phyloP scores from a whole-genome alignment of 164 flowering plant genomes.

The Brasenia schreberi region DNA sequence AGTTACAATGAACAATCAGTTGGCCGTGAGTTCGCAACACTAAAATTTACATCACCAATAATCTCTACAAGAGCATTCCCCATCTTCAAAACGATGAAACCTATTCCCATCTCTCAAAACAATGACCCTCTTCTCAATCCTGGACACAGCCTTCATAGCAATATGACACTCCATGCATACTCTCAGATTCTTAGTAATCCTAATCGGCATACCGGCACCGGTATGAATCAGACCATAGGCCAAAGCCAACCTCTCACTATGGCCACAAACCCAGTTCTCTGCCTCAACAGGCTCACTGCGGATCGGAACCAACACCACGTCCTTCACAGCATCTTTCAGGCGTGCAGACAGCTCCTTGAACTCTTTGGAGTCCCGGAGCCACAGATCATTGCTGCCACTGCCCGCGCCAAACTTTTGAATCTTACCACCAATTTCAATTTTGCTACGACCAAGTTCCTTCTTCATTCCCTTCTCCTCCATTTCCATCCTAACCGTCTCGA shows the following conservation, averaged over 20 bases:
- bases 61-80: constrained; percentile 2
- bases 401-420: constrained; percentile 24
- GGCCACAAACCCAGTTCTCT: constrained; percentile 5
- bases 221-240: constrained; percentile 2
- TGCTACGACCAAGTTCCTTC: constrained; percentile 29
- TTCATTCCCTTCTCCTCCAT: constrained; percentile 20
- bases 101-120: constrained; percentile 3
- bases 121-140: constrained; percentile 1
- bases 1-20: too few relatives aligned
- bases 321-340: not conserved
- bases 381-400: constrained; percentile 4
- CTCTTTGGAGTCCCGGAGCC: not conserved
- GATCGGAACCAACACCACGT: constrained; percentile 1
- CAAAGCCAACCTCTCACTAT: constrained; percentile 4
- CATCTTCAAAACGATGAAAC: constrained; percentile 2
- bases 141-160: constrained; percentile 4
- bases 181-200: constrained; percentile 4
- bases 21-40: not conserved
- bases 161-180: constrained; percentile 4
- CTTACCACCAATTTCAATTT: constrained; percentile 15
- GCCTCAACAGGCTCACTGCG: not conserved
- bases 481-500: constrained; percentile 17
- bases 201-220: constrained; percentile 1
- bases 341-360: not conserved
- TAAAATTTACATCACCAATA: constrained; percentile 3